Base-by-base conservation (phyloP, 2,329 filamentous ascomycete genomes). In the Claviceps capensis region DNA sequence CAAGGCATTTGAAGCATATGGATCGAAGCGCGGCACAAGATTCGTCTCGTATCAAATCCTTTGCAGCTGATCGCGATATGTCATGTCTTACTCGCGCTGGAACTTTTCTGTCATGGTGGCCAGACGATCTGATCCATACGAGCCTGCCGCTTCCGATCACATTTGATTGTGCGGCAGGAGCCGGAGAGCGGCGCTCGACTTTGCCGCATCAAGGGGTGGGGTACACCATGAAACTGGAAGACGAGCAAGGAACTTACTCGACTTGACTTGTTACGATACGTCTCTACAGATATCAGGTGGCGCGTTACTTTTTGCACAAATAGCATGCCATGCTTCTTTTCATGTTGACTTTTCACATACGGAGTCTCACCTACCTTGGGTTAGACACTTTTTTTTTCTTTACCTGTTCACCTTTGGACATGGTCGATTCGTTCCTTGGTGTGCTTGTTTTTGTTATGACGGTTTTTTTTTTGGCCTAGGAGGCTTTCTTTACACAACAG, bases 41-140 rank as follows among this genome's bases (percentile, higher is more conserved):
- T 80, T 87, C 69, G 90, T 89, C 67, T 95, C 90, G 57, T 88
- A 83, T 69, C 96, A 90, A 17, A 96, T 81, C 58, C 87, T 88
- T 62, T 93, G 85, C 2, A 96, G 78, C 68, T 96, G 88, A 58
- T 93, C 86, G 56, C 90, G 82, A 67, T 95, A 97, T 61, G 88
- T 83, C 56, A 79, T 75, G 66, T 95, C 88, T 57, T 87, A 80
- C 63, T 95, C 89, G 57, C 84, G 79, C 57, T 82, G 80, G 68
- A 95, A 91, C 58, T 83, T 82, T 51, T 85, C 81, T 51, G 84
- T 82, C 68, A 96, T 82, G 52, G 82, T 79, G 42, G 81, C 77
- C 6, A 95, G 78, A 57, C 86, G 83, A 55, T 95, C 89, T 86
- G 83, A 55, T 95, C 89, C 58, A 83, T 81, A 55, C 96, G 81